A percentile compares a stretch with the other conserved stretches of the same genome.
phyloP scores from a whole-genome alignment of 352 stramenopile genomes.

The Globisporangium middletonii region DNA sequence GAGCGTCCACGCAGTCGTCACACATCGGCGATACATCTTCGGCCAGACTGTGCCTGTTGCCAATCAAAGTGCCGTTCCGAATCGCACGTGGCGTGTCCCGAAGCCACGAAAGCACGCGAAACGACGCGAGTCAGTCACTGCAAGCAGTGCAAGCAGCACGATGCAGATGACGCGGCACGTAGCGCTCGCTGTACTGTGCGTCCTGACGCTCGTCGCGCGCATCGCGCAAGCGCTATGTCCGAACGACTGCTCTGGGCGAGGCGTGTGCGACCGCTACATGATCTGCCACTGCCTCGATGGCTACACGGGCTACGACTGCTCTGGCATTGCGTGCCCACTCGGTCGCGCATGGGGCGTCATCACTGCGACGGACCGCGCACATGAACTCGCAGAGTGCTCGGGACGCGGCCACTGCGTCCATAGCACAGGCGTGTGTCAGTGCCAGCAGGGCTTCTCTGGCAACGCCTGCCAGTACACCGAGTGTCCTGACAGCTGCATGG shows the following conservation, averaged over 20 bases:
- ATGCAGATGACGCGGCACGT: too few species aligned
- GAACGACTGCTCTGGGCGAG: constrained; percentile 52
- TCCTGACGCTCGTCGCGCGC: neutral
- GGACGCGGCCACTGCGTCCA: constrained; percentile 67
- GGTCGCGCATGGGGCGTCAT: constrained; percentile 55
- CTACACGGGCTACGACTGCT: constrained; percentile 68
- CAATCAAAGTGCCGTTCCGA: too few species aligned
- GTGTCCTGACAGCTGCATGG: constrained; percentile 43
- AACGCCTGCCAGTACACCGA: constrained; percentile 54
- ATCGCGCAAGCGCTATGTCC: constrained; percentile 29
- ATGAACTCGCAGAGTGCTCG: constrained; percentile 45
- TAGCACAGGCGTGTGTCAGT: constrained; percentile 64
- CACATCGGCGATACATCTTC: too few species aligned
- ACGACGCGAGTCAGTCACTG: too few species aligned
- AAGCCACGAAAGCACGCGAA: too few species aligned
- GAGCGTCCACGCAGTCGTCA: neutral
- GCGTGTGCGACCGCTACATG: constrained; percentile 45
- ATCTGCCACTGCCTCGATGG: constrained; percentile 49
- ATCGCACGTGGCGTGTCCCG: too few species aligned
- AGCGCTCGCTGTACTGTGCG: neutral
- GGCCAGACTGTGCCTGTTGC: too few species aligned
- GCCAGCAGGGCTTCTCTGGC: constrained; percentile 75
- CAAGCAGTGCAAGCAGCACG: too few species aligned
- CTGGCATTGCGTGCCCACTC: constrained; percentile 33
- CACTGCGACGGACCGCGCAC: constrained; percentile 33